Percentiles rank a stretch among this genome's conserved stretches.
Conservation (phyloP, 345 rosid genomes). For the Microthlaspi erraticum region DNA sequence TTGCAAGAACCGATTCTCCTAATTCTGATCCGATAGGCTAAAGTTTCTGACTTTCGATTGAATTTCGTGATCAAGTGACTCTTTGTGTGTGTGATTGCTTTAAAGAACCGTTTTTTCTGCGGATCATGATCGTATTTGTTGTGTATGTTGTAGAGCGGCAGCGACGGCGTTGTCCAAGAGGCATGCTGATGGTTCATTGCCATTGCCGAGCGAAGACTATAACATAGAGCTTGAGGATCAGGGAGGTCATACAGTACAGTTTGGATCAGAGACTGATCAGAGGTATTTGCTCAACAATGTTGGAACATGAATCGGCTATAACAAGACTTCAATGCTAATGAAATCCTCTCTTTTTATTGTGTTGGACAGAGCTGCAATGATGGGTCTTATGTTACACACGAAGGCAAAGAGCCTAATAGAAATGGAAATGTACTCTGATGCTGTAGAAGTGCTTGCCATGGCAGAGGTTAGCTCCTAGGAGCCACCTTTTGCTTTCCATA, state of each 20-base stretch:
- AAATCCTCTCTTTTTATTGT: neutral
- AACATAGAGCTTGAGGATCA: slow-evolving; percentile 90
- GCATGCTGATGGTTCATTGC: slow-evolving; percentile 79
- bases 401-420: slow-evolving; percentile 70
- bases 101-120: no score
- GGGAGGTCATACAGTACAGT: slow-evolving; percentile 64
- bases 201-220: slow-evolving; percentile 72
- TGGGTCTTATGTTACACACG: slow-evolving; percentile 91
- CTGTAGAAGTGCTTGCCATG: slow-evolving; percentile 87
- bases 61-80: neutral
- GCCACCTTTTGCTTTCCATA: slow-evolving; percentile 3
- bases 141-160: slow-evolving; percentile 66
- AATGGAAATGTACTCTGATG: slow-evolving; percentile 70
- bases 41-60: neutral
- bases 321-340: neutral
- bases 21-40: neutral
- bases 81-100: neutral
- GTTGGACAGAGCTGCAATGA: slow-evolving; percentile 77
- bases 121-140: no score
- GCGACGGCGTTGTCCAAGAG: slow-evolving; percentile 76
- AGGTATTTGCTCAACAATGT: slow-evolving; percentile 49
- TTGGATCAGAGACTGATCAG: slow-evolving; percentile 83
- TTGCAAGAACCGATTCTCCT: neutral
- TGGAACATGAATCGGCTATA: neutral
- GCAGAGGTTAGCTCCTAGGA: slow-evolving; percentile 67